These are phyloP conservation scores for Lachnellula suecica DNA, from an alignment of 2,329 filamentous ascomycete genomes.

Conservation along the genomic window DNA sequence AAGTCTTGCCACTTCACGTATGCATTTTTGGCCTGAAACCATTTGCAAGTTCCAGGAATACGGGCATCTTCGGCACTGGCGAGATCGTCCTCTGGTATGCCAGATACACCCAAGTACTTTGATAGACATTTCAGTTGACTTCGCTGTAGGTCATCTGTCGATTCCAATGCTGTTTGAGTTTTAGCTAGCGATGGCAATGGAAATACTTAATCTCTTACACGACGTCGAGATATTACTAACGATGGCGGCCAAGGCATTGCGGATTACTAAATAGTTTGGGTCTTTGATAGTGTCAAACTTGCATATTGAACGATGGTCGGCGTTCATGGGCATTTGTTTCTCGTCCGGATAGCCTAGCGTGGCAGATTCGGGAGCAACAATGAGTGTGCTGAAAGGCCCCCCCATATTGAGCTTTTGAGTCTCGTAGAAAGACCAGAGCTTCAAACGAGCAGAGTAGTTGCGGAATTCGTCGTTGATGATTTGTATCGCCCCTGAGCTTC, in stretches of 20 bases:
- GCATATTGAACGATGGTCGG: constrained; percentile 34
- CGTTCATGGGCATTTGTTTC: constrained; percentile 22
- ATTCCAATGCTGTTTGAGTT: constrained; percentile 5
- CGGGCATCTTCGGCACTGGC: constrained; percentile 6
- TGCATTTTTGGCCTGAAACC: constrained; percentile 11
- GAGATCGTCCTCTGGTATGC: constrained; percentile 18
- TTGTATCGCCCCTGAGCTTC: constrained; percentile 34
- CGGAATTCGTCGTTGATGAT: constrained; percentile 35
- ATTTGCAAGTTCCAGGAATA: constrained; percentile 24
- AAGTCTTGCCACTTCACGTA: constrained; percentile 13
- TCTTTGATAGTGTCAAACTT: constrained; percentile 30
- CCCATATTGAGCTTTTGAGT: constrained; percentile 33
- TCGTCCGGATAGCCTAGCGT: constrained; percentile 29
- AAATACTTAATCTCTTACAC: too few species aligned
- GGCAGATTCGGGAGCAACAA: constrained; percentile 28
- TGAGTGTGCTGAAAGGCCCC: constrained; percentile 20
- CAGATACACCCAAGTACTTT: constrained; percentile 18
- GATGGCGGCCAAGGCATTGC: constrained; percentile 14
- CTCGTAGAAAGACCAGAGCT: constrained; percentile 46
- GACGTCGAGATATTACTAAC: constrained; percentile 1
- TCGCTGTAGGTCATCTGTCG: constrained; percentile 11
- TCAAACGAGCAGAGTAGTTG: constrained; percentile 26
- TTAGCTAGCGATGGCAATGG: too few species aligned
- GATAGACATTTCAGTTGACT: constrained; percentile 6
- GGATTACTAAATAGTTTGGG: constrained; percentile 19